Evolutionary conservation across 202 grass and related monocot genomes (phyloP), one percentile per base, ranked within the genome.

Genomic region (Setaria viridis): DNA sequence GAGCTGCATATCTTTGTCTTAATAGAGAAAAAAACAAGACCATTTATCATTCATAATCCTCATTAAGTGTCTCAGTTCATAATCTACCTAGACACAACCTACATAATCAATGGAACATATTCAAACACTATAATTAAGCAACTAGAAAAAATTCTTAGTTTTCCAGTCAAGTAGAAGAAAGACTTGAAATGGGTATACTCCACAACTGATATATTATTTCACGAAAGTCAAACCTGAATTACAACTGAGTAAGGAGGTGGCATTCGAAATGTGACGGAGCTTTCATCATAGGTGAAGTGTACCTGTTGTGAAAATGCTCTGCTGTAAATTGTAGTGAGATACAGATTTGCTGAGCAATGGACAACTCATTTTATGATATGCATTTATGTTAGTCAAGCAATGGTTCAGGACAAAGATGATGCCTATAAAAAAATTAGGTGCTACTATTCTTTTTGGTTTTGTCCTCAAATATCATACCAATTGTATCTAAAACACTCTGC

Each of bases 211-310:
- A 78, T 48, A 82, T 13, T 71, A 82, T 56, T 25, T 56, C 55
- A 33, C 20, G 32, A 86, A 60, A 78, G 76, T 43, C 72, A 85
- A 73, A 94, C 88, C 88, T 95, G 88, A 77, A 93, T 89, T 70
- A 93, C 83, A 85, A 93, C 88, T 76, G 93, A 93, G 72, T 76
- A 95, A 55, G 88, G 90, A 79, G 90, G 93, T 8, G 93, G 90
- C 88, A 93, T 87, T 73, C 89, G 83, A 85, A 93, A 89, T 62
- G 89, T 85, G 33, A 89, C 89, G 12, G 84, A 54, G 17, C 73
- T 82, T 39, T 89, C 75, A 6, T 77, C 88, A 76, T 62, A 89
- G 58, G 11, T 87, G 88, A 95, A 95, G 74, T 11, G 93, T 46
- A 91, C 90, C 90, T 93, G 70, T 79, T 71, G n/a, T 25, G 14